A percentile compares a stretch with the other conserved stretches of the same genome.
These are phyloP conservation scores for Kalmanozyma brasiliensis DNA, from an alignment of 1,284 basidiomycete genomes.

Conservation along the genomic window DNA sequence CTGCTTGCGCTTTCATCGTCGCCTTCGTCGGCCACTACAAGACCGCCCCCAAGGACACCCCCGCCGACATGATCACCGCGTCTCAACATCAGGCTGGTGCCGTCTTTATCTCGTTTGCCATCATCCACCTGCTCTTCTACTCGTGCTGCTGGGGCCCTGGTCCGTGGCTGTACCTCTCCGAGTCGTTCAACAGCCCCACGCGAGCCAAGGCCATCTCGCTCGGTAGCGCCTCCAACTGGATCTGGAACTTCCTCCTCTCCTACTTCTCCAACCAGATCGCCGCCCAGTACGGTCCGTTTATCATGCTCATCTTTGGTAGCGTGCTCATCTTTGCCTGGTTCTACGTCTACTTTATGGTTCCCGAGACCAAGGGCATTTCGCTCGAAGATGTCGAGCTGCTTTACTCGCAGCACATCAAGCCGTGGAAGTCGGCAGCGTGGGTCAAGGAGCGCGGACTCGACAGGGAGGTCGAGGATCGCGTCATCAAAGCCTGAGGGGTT, in stretches of 20 bases:
- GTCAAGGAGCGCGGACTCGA: slow-evolving; percentile 35
- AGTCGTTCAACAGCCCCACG: slow-evolving; percentile 74
- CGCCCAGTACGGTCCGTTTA: slow-evolving; percentile 71
- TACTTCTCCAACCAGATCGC: slow-evolving; percentile 79
- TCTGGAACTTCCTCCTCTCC: slow-evolving; percentile 80
- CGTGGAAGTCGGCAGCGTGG: slow-evolving; percentile 41
- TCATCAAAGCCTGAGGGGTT: slow-evolving; percentile 12
- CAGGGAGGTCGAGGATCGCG: slow-evolving; percentile 23
- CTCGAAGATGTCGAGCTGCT: slow-evolving; percentile 76
- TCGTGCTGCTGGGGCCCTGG: slow-evolving; percentile 78
- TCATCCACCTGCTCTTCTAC: slow-evolving; percentile 79
- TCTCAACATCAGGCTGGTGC: slow-evolving; percentile 72
- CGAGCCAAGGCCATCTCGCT: slow-evolving; percentile 80
- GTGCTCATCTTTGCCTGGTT: slow-evolving; percentile 72
- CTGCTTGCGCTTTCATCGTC: slow-evolving; percentile 70
- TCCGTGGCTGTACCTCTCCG: slow-evolving; percentile 76
- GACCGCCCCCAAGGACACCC: slow-evolving; percentile 73
- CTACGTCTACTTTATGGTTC: slow-evolving; percentile 74
- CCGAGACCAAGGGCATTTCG: slow-evolving; percentile 80
- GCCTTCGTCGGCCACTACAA: slow-evolving; percentile 69
- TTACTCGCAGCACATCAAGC: slow-evolving; percentile 44
- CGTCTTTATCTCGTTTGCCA: slow-evolving; percentile 78
- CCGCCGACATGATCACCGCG: slow-evolving; percentile 65
- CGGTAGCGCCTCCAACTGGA: slow-evolving; percentile 74
- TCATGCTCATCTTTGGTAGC: slow-evolving; percentile 78